Conservation (phyloP, 108 stramenopile species). For the Chaetoceros tenuissimus region DNA sequence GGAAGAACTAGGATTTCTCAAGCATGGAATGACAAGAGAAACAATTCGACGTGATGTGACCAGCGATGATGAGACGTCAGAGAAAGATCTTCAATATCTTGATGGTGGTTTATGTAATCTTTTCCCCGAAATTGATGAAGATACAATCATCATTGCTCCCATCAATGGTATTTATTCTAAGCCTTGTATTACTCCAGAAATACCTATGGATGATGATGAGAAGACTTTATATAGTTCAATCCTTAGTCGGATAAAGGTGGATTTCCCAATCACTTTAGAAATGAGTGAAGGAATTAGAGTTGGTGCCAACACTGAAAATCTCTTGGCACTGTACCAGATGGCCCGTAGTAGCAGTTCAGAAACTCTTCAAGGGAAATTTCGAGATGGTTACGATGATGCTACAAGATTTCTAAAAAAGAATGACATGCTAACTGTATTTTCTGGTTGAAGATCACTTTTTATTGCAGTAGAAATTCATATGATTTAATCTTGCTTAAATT, state of each 20-base stretch:
- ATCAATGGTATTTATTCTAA: conserved; percentile 33
- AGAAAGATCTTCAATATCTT: conserved; percentile 24
- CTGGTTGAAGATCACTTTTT: too few species aligned
- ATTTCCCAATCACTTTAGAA: conserved; percentile 23
- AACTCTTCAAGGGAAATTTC: conserved; percentile 17
- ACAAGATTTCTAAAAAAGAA: conserved; percentile 10
- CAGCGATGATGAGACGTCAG: conserved; percentile 1
- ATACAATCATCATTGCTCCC: conserved; percentile 49
- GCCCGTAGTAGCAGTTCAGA: conserved; percentile 8
- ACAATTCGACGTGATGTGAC: not conserved
- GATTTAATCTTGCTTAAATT: too few species aligned
- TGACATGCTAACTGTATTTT: conserved; percentile 8
- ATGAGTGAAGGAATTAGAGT: conserved; percentile 6
- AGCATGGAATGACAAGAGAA: conserved; percentile 23
- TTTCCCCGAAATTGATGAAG: conserved; percentile 45
- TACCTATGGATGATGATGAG: conserved; percentile 6
- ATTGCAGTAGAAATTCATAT: too few species aligned
- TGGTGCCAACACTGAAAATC: conserved; percentile 16
- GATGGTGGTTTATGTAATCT: conserved; percentile 60
- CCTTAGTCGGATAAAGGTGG: conserved; percentile 5
- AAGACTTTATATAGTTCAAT: not conserved
- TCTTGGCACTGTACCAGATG: conserved; percentile 21
- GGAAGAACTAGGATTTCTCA: conserved; percentile 30
- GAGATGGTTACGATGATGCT: conserved; percentile 39
- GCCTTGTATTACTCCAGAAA: conserved; percentile 33